Base-by-base conservation (phyloP, 2,329 filamentous ascomycete genomes). In the Parastagonospora avenae region DNA sequence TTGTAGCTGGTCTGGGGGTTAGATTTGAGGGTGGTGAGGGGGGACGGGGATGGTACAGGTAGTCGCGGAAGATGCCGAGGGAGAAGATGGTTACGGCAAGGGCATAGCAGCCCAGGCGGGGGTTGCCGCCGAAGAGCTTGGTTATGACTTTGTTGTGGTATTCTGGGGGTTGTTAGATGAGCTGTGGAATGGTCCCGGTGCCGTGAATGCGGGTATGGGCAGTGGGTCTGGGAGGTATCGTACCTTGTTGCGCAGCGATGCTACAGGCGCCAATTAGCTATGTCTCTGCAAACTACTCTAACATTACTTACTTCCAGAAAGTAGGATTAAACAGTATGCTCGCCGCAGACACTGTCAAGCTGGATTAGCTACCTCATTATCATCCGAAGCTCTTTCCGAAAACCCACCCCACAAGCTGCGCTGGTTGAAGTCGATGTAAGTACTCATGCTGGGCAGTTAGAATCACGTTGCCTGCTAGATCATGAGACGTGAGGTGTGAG, bases 301-400 rank as follows among this genome's bases (percentile, higher is more conserved):
- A 44, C 31, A 33, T 37, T 38, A 57, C 53, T 81, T 82, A 96
- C 92, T 99, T 99, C 94, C 94, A 99, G 77, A 97, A 97, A n/a
- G 94, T 88, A 16, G 94, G 94, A 77, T 99, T 99, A 78, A 99
- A 97, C 42, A 88, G 83, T 76, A 99, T 96, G 46, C 90, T 84
- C 48, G 81, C 82, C 41, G 87, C 90, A 62, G 91, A 90, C 63
- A 94, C 92, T 96, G 56, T 60, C 10, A 49, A 43, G 32, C 39
- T 49, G n/a, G 11, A 27, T 49, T 38, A 49, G 40, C 39, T 38
- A 28, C 15, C 2, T 4, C 11, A n/a, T n/a, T n/a, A n/a, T n/a
- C 12, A 4, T 30, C 19, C 19, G 19, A 42, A 16, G 12, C 15
- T 10, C 10, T 30, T 14, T 19, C 2, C 8, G 24, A 27, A 9